Evolutionary conservation across 2,329 filamentous ascomycete genomes (phyloP), one percentile per base, ranked within the genome.

Genomic region (Acrodontium crateriforme): DNA sequence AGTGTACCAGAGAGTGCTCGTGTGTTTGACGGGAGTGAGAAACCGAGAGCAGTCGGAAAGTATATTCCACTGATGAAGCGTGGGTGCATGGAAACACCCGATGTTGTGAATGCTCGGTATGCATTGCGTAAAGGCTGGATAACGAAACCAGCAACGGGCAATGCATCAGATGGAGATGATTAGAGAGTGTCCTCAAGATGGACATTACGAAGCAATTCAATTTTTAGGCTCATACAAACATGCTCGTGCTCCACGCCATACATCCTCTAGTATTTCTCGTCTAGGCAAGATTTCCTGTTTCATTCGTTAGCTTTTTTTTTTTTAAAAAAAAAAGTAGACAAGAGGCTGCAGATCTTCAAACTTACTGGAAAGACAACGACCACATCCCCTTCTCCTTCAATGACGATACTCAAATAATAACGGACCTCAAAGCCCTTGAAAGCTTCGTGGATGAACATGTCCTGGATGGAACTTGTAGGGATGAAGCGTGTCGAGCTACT

Each of bases 381-480:
- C 4, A 92, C 69, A 40, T 89, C 77, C 29, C 77, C 70, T 56
- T 95, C 87, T 2, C 76, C 84, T 42, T 91, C 79, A 11, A 95
- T 83, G 29, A 95, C 78, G 16, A 95, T 80, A 4, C 82, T 73
- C 6, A 98, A 60, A 49, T 93, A 94, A 49, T 87, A 92, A 21
- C 77, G 63, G 18, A 95, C 84, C 56, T 85, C 82, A 47, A 94
- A 92, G 1, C 85, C 85, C 32, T 72, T 73, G 55, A 95, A 95
- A 3, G 85, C 89, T 61, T 98, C 89, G 52, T 94, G 84, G 27
- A 98, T 80, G 29, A 94, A 72, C 31, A 98, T 77, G 52, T 98
- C 89, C 49, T 81, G 81, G 32, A 98, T 91, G 55, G 82, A 76
- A 24, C 78, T 80, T 0, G 87, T 93, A 1, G 89, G 87, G 34